Evolutionary conservation across 306 rosid species (phyloP), one percentile per base, ranked within the genome.

Genomic region (Glycine tomentella): DNA sequence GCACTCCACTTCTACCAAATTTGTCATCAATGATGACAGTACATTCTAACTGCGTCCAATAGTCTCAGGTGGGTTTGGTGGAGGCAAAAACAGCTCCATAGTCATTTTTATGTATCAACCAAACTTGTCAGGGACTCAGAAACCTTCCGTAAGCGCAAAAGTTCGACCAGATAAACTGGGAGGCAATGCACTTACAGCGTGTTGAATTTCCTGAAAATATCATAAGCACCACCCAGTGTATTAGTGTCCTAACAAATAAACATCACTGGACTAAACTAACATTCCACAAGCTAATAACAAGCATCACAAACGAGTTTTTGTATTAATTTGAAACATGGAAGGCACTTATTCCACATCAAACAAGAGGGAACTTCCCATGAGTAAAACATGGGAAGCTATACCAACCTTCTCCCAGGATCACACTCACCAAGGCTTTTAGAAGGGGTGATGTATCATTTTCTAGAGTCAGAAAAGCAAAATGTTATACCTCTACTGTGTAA

Each of bases 131-230:
- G 80, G 92, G 87, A 62, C 97, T 90, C 82, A 94, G 80, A 94
- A 88, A 62, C 97, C 98, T 84, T 93, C 96, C 0, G 96, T 91
- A 61, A 93, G 96, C 0, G 97, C 97, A 69, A 67, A 86, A 76
- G 90, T 90, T 76, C 97, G 92, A 20, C 96, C 94, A 2, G 91
- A 89, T 72, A 94, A 89, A 31, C 92, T 78, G 1, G 91, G 77
- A 42, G 94, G 97, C 81, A 93, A 50, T 2, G 85, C 84, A 3
- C 81, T 64, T 20, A 93, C 74, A 68, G 99, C 97, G 87, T 90
- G 74, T 79, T 93, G 78, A 86, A 95, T 95, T 88, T 95, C 97
- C 99, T 95, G 87, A 80, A 74, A 80, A 74, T 33, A 84, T 68
- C 72, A 68, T 8, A 53, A 77, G 50, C 36, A 34, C 65, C 80